Evolutionary conservation across 495 filamentous ascomycete genomes (phyloP), one percentile per base, ranked within the genome.

Genomic region (Penicillium ochrochloron): DNA sequence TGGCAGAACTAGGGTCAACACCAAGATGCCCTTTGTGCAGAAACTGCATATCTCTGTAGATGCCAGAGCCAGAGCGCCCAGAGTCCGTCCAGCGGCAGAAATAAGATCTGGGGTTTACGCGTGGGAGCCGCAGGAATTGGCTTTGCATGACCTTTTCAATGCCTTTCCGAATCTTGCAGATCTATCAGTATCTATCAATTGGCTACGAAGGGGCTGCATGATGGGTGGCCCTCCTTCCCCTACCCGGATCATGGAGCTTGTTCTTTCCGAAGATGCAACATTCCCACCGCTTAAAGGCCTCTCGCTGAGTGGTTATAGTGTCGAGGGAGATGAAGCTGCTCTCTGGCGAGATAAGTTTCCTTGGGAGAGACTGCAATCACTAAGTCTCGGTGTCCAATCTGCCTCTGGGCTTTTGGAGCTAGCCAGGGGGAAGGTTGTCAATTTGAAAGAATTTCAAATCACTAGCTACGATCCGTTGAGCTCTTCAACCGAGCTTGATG

Each of bases 271-370:
- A 23, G 15, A 29, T 25, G 39, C 21, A n/a, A 62, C 31, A 21
- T 57, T 62, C 25, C 60, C 60, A 17, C 48, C 48, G 14, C 27
- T 60, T 31, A 35, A 51, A 57, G 29, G 33, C n/a, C 39, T 65
- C 5, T 60, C 62, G 48, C 21, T 65, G 19, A 59, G 34, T 15
- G 57, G 62, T 11, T 65, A 65, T 50, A 14, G 33, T 23, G 9
- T 44, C 27, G 42, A 48, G 11, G 42, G 21, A 21, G 42, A 48
- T 48, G 42, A 48, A 48, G 42, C 23, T 0, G 42, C 42, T 48
- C n/a, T 48, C 19, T 48, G 42, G 42, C 42, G 42, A 23, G 42
- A 48, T 23, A 48, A 19, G 6, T 48, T 48, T 19, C 42, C 42
- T 23, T 48, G 42, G 42, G 42, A 48, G 0, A 48, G 7, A 48